These are phyloP conservation scores for Rehmannia glutinosa DNA, from an alignment of 257 asterid genomes.

Conservation along the genomic window DNA sequence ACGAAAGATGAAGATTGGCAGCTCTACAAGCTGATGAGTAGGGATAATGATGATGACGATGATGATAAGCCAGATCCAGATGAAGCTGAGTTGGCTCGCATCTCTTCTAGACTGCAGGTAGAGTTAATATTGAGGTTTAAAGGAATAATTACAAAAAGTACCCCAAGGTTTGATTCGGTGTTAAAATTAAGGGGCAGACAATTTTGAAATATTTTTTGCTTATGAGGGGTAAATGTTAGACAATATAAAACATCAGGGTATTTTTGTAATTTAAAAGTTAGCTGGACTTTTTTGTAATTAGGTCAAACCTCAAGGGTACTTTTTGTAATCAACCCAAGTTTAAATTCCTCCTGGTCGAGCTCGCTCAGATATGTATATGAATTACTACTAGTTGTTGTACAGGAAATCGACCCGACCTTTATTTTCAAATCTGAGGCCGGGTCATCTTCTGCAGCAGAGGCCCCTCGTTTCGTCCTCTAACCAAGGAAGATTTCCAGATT, in stretches of 20 bases:
- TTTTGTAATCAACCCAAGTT: too few species aligned
- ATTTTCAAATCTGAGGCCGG: constrained; percentile 61
- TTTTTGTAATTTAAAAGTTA: too few species aligned
- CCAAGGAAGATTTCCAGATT: constrained; percentile 89
- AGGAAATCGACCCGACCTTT: constrained; percentile 93
- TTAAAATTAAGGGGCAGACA: too few species aligned
- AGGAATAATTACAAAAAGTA: too few species aligned
- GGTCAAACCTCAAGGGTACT: too few species aligned
- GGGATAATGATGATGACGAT: constrained; percentile 87
- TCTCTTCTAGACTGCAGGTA: constrained; percentile 87
- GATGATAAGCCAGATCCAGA: constrained; percentile 74
- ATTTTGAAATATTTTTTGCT: too few species aligned
- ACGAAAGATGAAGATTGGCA: constrained; percentile 96
- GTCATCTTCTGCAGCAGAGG: constrained; percentile 49
- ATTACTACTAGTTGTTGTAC: constrained; percentile 24
- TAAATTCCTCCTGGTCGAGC: too few species aligned
- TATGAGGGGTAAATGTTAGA: too few species aligned
- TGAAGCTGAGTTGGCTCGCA: constrained; percentile 79
- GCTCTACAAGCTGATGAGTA: constrained; percentile 94
- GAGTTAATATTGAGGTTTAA: too few species aligned
- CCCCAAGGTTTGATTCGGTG: too few species aligned
- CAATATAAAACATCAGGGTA: too few species aligned
- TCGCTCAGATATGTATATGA: neutral
- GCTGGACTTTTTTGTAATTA: too few species aligned
- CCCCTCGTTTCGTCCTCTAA: constrained; percentile 71